phyloP scores from a whole-genome alignment of 1,139 yeast genomes.

The Geotrichum candidum region DNA sequence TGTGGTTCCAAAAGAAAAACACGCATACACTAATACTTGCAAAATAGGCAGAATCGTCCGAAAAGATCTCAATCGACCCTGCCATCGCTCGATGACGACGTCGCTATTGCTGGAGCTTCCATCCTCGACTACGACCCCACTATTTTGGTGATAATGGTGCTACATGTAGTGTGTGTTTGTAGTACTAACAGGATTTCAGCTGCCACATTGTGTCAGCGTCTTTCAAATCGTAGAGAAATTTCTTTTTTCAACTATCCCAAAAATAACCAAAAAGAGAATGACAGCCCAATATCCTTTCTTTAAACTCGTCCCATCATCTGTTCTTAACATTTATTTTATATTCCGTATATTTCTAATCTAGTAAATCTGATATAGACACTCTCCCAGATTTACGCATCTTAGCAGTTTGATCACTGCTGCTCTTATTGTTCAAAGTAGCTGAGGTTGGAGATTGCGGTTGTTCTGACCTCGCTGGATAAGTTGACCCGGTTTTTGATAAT shows the following conservation, averaged over 20 bases:
- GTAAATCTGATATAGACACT: slow-evolving; percentile 2
- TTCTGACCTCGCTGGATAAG: too few species aligned
- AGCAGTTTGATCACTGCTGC: not conserved
- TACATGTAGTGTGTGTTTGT: not conserved
- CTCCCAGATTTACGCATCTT: not conserved
- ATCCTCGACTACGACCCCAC: not conserved
- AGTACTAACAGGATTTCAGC: not conserved
- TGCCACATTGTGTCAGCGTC: not conserved
- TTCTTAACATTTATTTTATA: not conserved
- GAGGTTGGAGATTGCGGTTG: not conserved
- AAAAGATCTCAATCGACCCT: not conserved
- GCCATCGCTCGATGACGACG: not conserved
- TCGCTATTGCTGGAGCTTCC: not conserved
- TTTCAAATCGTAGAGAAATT: not conserved
- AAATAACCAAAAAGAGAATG: not conserved
- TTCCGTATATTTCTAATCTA: not conserved
- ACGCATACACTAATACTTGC: not conserved
- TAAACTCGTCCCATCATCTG: not conserved
- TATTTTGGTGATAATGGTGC: not conserved
- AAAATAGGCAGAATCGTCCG: not conserved
- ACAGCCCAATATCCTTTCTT: not conserved
- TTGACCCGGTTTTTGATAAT: too few species aligned
- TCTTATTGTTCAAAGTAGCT: not conserved
- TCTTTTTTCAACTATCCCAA: not conserved
- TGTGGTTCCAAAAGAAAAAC: not conserved